phyloP scores from a whole-genome alignment of 805 yeast genomes.

The Wickerhamomyces queroliae region DNA sequence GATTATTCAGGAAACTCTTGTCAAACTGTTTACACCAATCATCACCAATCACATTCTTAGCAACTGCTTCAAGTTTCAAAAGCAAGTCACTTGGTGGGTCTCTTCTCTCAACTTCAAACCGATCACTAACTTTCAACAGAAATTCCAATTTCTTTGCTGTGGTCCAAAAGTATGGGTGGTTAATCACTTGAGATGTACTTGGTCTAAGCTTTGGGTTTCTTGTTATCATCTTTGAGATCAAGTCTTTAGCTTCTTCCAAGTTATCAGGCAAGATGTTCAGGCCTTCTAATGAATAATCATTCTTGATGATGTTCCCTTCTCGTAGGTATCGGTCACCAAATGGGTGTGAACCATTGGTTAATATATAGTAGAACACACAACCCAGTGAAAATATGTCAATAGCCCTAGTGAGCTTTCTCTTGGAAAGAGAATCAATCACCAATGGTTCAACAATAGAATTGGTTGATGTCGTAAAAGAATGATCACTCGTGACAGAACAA shows the following conservation, averaged over 20 bases:
- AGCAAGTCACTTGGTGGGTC: constrained; percentile 70
- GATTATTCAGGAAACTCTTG: constrained; percentile 64
- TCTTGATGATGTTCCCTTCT: constrained; percentile 82
- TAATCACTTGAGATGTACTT: constrained; percentile 56
- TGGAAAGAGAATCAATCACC: constrained; percentile 34
- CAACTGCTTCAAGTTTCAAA: constrained; percentile 45
- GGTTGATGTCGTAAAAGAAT: constrained; percentile 16
- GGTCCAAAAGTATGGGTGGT: constrained; percentile 89
- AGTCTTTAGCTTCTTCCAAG: constrained; percentile 60
- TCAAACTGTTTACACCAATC: constrained; percentile 83
- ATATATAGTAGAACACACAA: constrained; percentile 84
- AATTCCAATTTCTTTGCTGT: constrained; percentile 72
- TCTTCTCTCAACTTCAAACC: constrained; percentile 79
- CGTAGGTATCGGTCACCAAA: constrained; percentile 89
- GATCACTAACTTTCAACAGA: constrained; percentile 79
- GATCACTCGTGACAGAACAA: constrained; percentile 15
- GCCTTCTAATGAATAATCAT: constrained; percentile 34
- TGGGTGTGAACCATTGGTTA: constrained; percentile 85
- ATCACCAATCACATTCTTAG: constrained; percentile 45
- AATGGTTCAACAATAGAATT: constrained; percentile 26
- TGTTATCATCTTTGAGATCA: constrained; percentile 68
- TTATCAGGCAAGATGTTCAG: constrained; percentile 27
- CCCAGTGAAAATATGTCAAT: constrained; percentile 94
- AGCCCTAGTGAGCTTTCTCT: constrained; percentile 73
- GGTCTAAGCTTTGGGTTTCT: constrained; percentile 68